Base-by-base conservation (phyloP, 495 filamentous ascomycete species). In the Hypoxylon trugodes region DNA sequence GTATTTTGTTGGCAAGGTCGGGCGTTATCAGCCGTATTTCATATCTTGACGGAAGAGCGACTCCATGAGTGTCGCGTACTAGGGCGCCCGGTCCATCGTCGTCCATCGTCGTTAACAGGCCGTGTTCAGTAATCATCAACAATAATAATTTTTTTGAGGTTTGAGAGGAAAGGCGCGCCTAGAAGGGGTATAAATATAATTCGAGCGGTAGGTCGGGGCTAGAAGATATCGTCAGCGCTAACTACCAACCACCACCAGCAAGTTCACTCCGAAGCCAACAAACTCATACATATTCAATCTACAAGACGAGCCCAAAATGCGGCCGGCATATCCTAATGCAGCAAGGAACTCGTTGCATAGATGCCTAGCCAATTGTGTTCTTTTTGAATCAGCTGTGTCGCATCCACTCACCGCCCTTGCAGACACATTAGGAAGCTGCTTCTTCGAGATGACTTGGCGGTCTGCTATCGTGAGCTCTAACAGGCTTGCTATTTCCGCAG, bases 361-460 rank as follows among this genome's bases (percentile, higher is more conserved):
- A 45, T 33, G 21, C 48, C 26, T 38, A 45, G 6, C 62, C 62
- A 66, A 66, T 66, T 21, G 32, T 56, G 18, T 40, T 28, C 24
- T 24, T 32, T 42, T 60, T 60, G 48, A 8, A 6, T 28, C 25
- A 60, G 36, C 47, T 58, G 28, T 60, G 62, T 60, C 62, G 30
- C 30, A 59, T 55, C n/a, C 41, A 36, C 40, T 56, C 56, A 56
- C 37, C 49, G 47, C 62, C 37, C 62, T 16, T 59, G 51, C 56
- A 42, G 49, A 66, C 62, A 48, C 7, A 45, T 66, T 60, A 60
- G 62, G 62, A 66, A 66, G 62, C 62, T 66, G 56, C 43, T 55
- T 51, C 37, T 33, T 19, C 50, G 43, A 42, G 49, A 59, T 66
- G 62, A 66, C 62, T 66, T 66, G 62, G 62, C 62, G 30, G 50